Evolutionary conservation across 495 filamentous ascomycete genomes (phyloP), one percentile per base, ranked within the genome.

Genomic region (Lepidopterella palustris): DNA sequence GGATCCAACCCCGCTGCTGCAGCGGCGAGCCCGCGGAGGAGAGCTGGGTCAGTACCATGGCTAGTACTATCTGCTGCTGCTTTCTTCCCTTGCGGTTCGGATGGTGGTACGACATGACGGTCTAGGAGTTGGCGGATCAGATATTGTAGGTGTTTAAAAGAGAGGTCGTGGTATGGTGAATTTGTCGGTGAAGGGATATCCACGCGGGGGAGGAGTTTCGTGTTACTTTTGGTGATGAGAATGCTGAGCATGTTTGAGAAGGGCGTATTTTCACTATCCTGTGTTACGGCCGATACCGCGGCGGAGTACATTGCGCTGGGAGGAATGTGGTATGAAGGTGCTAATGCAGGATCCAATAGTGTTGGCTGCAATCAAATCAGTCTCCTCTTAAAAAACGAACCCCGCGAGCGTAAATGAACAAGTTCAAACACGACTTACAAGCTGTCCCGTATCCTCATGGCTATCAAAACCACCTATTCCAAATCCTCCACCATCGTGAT

Each of bases 1-100:
- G 24, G 13, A 13, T 59, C 50, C 10, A 61, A 35, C 40, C 58
- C 49, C 3, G 59, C 58, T 6, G 63, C 63, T 9, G 63, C 63
- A 20, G 55, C 55, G 6, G 63, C 63, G 20, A 66, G 59, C 18
- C 63, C 63, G 1, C 56, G 35, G 5, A 66, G 52, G n/a, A 58
- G 52, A 24, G 61, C 63, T 4, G 59, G 59, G 13, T 29, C 59
- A 27, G 61, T 52, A 20, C 21, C 28, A 8, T 21, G 29, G 8
- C 59, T 18, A 4, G 29, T 21, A 6, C 35, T 56, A 10, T 39
- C 10, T 45, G n/a, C n/a, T n/a, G n/a, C n/a, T 31, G 45, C 21
- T 56, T 35, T 24, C 18, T 27, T 13, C 50, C 52, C 18, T 60
- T 56, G 11, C 25, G 47, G 3, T 11, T 13, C 26, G 52, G 20